Percentiles rank a stretch among this genome's conserved stretches.
These are phyloP conservation scores for Polymyxa betae DNA, from an alignment of 208 protist species.

Conservation along the genomic window DNA sequence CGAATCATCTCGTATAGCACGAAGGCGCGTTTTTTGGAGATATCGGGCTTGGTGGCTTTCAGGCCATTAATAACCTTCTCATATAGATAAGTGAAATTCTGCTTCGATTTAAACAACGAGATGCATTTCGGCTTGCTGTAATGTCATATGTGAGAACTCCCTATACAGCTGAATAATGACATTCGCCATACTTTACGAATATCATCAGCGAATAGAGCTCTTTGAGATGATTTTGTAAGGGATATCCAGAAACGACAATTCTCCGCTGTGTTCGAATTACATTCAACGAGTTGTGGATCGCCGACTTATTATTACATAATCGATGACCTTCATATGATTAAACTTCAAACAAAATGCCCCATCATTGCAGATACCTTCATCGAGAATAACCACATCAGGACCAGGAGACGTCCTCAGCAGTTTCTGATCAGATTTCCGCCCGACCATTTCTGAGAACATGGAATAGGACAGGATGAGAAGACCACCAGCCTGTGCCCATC, in stretches of 20 bases:
- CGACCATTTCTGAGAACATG: background rate
- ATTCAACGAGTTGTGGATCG: background rate
- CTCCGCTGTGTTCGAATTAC: background rate
- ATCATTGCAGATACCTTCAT: background rate
- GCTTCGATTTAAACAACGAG: background rate
- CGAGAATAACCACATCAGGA: background rate
- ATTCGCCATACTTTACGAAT: background rate
- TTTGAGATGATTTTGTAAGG: slow-evolving; percentile 23
- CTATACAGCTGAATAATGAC: background rate
- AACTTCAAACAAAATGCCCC: background rate
- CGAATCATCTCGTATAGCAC: slow-evolving; percentile 1
- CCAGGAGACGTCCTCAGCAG: background rate
- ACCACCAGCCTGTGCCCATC: background rate
- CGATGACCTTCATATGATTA: background rate
- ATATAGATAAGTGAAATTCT: background rate
- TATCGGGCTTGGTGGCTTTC: background rate
- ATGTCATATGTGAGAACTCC: background rate
- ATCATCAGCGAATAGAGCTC: slow-evolving; percentile 13
- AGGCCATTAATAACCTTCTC: background rate
- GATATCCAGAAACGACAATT: slow-evolving; percentile 23
- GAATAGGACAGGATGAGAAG: background rate
- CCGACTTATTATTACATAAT: background rate
- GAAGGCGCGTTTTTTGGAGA: background rate
- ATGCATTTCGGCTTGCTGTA: background rate
- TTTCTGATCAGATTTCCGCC: background rate